Conservation (phyloP, 805 yeast species). For the Saccharomycopsis olivae region DNA sequence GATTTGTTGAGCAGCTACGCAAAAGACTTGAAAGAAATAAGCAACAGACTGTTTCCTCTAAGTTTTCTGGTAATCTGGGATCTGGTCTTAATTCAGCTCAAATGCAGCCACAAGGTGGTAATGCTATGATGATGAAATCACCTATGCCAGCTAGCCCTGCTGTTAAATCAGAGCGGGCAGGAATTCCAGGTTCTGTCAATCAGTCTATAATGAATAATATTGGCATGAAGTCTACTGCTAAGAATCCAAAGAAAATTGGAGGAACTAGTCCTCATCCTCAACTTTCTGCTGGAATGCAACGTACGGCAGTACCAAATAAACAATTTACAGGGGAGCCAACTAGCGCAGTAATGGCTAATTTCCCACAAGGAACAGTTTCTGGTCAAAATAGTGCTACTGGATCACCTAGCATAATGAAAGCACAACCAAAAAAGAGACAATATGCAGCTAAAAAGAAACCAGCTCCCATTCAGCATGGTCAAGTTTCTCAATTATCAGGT, state of each 20-base stretch:
- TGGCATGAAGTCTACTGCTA: not conserved
- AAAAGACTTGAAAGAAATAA: slow-evolving; percentile 48
- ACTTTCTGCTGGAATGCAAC: slow-evolving; percentile 1
- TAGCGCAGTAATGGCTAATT: not conserved
- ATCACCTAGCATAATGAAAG: slow-evolving; percentile 13
- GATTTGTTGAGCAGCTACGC: slow-evolving; percentile 82
- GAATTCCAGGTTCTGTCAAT: not conserved
- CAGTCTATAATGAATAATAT: not conserved
- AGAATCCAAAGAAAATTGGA: slow-evolving; percentile 8
- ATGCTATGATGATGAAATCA: too few species aligned
- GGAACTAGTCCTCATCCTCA: slow-evolving; percentile 2
- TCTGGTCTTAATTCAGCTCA: too few species aligned
- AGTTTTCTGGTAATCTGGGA: too few species aligned
- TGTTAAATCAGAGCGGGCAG: not conserved
- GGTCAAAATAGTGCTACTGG: slow-evolving; percentile 10
- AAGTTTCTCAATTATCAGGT: not conserved
- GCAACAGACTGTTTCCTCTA: slow-evolving; percentile 29
- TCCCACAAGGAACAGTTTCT: slow-evolving; percentile 1
- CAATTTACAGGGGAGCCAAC: too few species aligned
- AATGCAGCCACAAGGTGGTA: too few species aligned
- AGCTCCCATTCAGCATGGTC: slow-evolving; percentile 1
- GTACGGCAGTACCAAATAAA: not conserved
- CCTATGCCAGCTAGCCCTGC: not conserved
- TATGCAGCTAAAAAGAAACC: slow-evolving; percentile 15
- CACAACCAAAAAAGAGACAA: slow-evolving; percentile 10